These are phyloP conservation scores for Pseudogymnoascus sp. DNA, from an alignment of 2,329 filamentous ascomycete genomes.

Conservation along the genomic window DNA sequence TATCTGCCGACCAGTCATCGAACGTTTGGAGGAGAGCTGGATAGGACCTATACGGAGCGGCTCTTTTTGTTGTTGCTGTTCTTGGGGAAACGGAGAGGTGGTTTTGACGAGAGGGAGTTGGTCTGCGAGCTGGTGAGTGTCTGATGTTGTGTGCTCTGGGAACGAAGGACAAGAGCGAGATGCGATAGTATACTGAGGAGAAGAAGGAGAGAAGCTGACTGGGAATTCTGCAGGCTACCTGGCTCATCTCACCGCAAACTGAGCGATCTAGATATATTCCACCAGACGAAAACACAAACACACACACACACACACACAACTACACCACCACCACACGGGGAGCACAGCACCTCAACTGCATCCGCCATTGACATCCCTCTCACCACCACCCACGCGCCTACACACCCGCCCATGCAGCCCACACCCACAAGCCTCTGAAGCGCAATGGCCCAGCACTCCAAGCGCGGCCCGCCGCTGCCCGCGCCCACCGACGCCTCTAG, in stretches of 20 bases:
- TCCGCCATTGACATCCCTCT: neutral
- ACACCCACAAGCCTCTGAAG: neutral
- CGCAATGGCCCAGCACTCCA: slow-evolving; percentile 26
- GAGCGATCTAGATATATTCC: neutral
- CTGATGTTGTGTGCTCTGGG: neutral
- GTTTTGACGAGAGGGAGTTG: too few relatives aligned
- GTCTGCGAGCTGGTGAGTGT: neutral
- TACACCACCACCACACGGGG: neutral
- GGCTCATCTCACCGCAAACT: neutral
- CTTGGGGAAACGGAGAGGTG: neutral
- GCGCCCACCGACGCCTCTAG: slow-evolving; percentile 63
- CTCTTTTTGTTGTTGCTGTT: neutral
- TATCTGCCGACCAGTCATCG: neutral
- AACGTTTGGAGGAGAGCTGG: too few relatives aligned
- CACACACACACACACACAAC: neutral
- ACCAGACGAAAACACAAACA: neutral
- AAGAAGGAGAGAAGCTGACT: neutral
- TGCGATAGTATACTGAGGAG: neutral
- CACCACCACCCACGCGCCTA: neutral
- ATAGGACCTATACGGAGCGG: too few relatives aligned
- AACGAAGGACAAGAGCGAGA: neutral
- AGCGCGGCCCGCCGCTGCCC: slow-evolving; percentile 59
- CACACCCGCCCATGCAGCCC: neutral
- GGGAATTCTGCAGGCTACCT: neutral
- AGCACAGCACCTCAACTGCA: neutral